A percentile compares a stretch with the other conserved stretches of the same genome.
These are phyloP conservation scores for Botryotinia globosa DNA, from an alignment of 2,329 filamentous ascomycete genomes.

Conservation along the genomic window DNA sequence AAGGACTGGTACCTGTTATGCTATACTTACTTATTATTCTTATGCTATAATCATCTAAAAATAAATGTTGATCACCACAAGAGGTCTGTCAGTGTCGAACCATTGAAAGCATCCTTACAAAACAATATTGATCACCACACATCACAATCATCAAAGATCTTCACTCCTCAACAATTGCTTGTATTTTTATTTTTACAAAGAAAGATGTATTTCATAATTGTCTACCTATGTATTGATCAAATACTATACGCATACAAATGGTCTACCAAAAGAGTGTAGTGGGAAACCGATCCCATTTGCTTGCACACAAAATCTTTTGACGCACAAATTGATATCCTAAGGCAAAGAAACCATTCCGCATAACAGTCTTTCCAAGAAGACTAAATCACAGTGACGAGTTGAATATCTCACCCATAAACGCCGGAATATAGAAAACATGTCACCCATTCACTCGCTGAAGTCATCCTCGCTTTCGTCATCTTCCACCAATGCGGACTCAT, in stretches of 20 bases:
- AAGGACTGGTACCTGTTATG: not conserved
- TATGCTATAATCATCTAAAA: not conserved
- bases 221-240: not conserved
- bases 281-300: not conserved
- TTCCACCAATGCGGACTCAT: slow-evolving; percentile 35
- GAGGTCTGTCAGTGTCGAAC: not conserved
- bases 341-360: not conserved
- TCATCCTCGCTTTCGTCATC: slow-evolving; percentile 38
- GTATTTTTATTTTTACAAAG: not conserved
- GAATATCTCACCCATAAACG: not conserved
- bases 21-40: not conserved
- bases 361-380: slow-evolving; percentile 5
- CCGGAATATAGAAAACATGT: not conserved
- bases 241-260: slow-evolving; percentile 3
- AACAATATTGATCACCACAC: slow-evolving; percentile 2
- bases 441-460: slow-evolving; percentile 31
- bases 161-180: not conserved
- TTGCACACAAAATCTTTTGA: not conserved
- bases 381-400: not conserved
- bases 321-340: slow-evolving; percentile 1
- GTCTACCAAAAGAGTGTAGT: not conserved
- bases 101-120: not conserved
- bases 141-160: not conserved
- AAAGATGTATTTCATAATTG: not conserved
- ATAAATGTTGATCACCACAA: not conserved